These are phyloP conservation scores for Podila minutissima DNA, from an alignment of 192 early-diverging fungal species.

Conservation along the genomic window DNA sequence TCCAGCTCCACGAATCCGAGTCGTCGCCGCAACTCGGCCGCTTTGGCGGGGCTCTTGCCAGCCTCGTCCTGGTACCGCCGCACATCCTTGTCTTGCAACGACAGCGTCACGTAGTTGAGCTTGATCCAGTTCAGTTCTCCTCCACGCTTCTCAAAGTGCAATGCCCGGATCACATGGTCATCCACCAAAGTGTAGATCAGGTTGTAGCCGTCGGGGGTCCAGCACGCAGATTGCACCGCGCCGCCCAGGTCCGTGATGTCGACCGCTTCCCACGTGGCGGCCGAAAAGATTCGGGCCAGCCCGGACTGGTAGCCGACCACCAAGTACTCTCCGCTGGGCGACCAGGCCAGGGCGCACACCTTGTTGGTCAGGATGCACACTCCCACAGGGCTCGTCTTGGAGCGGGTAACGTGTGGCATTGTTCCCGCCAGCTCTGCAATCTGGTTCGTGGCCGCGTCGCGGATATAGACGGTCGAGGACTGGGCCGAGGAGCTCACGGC, in stretches of 20 bases:
- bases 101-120: constrained; percentile 20
- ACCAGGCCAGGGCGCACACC: constrained; percentile 26
- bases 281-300: constrained; percentile 16
- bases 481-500: constrained; percentile 24
- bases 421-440: constrained; percentile 19
- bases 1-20: constrained; percentile 9
- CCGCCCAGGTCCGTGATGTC: constrained; percentile 37
- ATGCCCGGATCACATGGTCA: constrained; percentile 46
- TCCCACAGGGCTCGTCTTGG: too few species aligned
- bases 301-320: constrained; percentile 29
- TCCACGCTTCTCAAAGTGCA: constrained; percentile 46
- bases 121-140: constrained; percentile 36
- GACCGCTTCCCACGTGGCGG: constrained; percentile 32
- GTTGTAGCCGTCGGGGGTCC: constrained; percentile 69
- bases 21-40: not conserved
- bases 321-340: constrained; percentile 29
- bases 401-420: constrained; percentile 6
- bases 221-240: constrained; percentile 58
- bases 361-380: not conserved
- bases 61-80: constrained; percentile 9
- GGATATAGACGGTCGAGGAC: constrained; percentile 38
- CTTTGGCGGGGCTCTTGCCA: not conserved
- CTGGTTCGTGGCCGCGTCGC: constrained; percentile 9
- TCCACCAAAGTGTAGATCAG: constrained; percentile 63
- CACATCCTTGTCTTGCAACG: constrained; percentile 20